These are phyloP conservation scores for Endothia cerciana DNA, from an alignment of 2,329 filamentous ascomycete genomes.

Conservation along the genomic window DNA sequence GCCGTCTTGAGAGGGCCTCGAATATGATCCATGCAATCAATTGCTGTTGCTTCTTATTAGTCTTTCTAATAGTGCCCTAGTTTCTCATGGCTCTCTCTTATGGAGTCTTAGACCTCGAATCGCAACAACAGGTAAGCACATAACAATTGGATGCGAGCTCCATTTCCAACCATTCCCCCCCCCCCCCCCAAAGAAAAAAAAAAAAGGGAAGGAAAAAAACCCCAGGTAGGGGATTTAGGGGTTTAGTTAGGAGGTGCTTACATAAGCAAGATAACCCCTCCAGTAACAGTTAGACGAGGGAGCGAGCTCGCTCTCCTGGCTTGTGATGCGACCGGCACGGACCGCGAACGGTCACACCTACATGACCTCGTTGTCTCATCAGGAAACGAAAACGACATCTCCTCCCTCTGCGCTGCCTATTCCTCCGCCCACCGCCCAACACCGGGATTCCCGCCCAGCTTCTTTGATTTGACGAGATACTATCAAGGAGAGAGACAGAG, in stretches of 20 bases:
- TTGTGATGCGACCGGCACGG: background rate
- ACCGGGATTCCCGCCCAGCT: background rate
- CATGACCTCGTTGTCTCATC: background rate
- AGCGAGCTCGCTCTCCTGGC: background rate
- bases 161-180: too few species aligned
- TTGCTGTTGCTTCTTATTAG: too few species aligned
- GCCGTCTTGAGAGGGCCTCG: too few species aligned
- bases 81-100: too few species aligned
- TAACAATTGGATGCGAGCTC: too few species aligned
- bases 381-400: background rate
- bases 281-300: background rate
- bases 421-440: background rate
- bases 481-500: slow-evolving; percentile 1
- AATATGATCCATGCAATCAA: too few species aligned
- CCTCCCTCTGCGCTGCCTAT: background rate
- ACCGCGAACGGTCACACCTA: background rate
- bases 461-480: background rate
- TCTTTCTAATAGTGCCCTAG: too few species aligned
- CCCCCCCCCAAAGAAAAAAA: too few species aligned
- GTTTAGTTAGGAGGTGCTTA: background rate
- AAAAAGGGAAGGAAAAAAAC: too few species aligned
- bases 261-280: background rate
- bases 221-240: background rate
- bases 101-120: too few species aligned
- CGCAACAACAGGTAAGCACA: too few species aligned